Conservation (phyloP, 352 stramenopile species). For the Phytophthora quininea region DNA sequence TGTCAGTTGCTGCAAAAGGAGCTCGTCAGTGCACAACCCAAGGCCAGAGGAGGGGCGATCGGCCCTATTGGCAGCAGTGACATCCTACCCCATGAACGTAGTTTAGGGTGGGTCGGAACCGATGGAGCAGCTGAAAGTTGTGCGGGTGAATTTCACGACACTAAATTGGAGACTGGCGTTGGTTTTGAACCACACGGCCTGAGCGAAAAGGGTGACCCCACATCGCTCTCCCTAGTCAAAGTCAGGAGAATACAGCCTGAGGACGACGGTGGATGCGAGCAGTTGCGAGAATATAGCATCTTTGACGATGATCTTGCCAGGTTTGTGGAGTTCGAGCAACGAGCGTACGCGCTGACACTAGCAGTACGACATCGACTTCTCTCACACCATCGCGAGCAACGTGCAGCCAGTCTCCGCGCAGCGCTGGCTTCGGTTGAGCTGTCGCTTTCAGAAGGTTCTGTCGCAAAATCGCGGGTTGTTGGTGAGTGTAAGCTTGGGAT, state of each 20-base stretch:
- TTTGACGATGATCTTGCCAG: not conserved
- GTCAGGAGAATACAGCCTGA: not conserved
- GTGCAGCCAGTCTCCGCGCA: not conserved
- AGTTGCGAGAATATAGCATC: not conserved
- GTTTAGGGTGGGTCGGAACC: slow-evolving; percentile 3
- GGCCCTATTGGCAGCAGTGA: not conserved
- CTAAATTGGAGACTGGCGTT: no score
- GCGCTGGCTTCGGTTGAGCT: not conserved
- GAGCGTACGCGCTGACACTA: not conserved
- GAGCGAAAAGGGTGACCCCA: no score
- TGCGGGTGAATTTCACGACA: not conserved
- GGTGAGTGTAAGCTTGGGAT: not conserved
- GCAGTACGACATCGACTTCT: not conserved
- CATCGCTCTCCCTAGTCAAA: not conserved
- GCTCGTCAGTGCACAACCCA: no score
- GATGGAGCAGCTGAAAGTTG: not conserved
- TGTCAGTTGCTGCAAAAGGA: not conserved
- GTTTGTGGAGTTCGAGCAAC: not conserved
- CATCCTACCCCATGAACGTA: not conserved
- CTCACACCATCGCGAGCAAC: not conserved
- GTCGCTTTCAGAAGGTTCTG: not conserved
- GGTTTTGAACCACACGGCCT: no score
- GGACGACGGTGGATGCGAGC: not conserved
- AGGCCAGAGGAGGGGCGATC: not conserved
- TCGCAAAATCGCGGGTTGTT: not conserved